phyloP scores from a whole-genome alignment of 2,329 filamentous ascomycete species.

The Exophiala alcalophila region DNA sequence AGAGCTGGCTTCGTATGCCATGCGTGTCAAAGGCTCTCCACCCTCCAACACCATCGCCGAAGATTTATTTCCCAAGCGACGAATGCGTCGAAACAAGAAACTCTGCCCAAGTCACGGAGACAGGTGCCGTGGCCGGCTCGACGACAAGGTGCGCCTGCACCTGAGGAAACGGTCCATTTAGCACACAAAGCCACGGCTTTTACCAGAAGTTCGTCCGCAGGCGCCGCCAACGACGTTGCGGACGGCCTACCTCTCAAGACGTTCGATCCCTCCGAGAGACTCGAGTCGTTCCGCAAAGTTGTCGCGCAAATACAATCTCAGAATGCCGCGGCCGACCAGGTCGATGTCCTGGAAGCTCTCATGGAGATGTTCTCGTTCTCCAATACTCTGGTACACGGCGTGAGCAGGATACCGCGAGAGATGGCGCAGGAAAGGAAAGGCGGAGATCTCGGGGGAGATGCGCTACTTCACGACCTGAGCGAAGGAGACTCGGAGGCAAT shows the following conservation, averaged over 20 bases:
- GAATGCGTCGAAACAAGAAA: conserved; percentile 9
- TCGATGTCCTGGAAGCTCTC: conserved; percentile 16
- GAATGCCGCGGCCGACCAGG: conserved; percentile 11
- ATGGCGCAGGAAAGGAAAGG: conserved; percentile 11
- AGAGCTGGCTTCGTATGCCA: conserved; percentile 22
- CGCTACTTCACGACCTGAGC: conserved; percentile 29
- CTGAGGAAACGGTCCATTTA: neutral
- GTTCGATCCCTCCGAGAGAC: conserved; percentile 9
- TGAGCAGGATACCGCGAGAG: conserved; percentile 18
- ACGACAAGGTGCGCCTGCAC: conserved; percentile 1
- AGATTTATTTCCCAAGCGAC: conserved; percentile 12
- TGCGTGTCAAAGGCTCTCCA: conserved; percentile 19
- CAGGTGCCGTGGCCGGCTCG: conserved; percentile 2
- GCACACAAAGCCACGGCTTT: neutral
- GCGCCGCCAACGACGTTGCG: neutral
- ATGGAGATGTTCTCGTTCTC: conserved; percentile 17
- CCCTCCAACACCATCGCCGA: conserved; percentile 9
- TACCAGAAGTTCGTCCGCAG: neutral
- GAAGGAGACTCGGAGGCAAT: conserved; percentile 26
- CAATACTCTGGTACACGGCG: conserved; percentile 25
- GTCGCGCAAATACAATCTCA: conserved; percentile 19
- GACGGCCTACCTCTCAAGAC: conserved; percentile 2
- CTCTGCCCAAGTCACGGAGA: conserved; percentile 4
- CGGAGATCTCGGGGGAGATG: conserved; percentile 41
- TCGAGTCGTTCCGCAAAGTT: conserved; percentile 15